Percentiles rank a stretch among this genome's conserved stretches.
Evolutionary conservation across 805 yeast genomes (phyloP).

Genomic region (Candida khao-thaluensis): DNA sequence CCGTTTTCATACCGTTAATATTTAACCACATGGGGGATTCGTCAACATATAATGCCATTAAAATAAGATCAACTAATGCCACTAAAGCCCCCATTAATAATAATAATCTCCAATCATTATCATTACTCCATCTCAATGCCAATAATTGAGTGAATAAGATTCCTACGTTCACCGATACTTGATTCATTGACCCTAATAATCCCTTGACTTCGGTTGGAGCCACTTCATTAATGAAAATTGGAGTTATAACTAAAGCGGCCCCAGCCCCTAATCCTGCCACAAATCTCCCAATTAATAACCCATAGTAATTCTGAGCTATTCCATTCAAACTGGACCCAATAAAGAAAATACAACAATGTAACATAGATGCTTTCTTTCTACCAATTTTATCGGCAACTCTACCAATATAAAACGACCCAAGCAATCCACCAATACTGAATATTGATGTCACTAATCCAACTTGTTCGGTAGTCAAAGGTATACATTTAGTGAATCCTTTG

Average conservation of each 20-base stretch:
- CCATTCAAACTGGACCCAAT: slow-evolving; percentile 67
- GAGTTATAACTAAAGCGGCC: slow-evolving; percentile 77
- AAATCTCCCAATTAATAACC: slow-evolving; percentile 66
- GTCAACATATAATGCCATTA: slow-evolving; percentile 41
- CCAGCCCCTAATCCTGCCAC: slow-evolving; percentile 88
- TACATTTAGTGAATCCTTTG: slow-evolving; percentile 49
- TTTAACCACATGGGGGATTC: slow-evolving; percentile 89
- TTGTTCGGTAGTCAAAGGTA: slow-evolving; percentile 53
- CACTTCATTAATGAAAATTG: slow-evolving; percentile 77
- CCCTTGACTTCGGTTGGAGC: slow-evolving; percentile 72
- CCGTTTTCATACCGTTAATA: slow-evolving; percentile 42
- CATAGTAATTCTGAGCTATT: slow-evolving; percentile 39
- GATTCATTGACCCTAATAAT: slow-evolving; percentile 84
- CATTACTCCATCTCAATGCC: slow-evolving; percentile 67
- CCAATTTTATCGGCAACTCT: slow-evolving; percentile 64
- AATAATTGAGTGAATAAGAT: slow-evolving; percentile 75
- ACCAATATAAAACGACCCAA: slow-evolving; percentile 73
- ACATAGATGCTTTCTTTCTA: slow-evolving; percentile 50
- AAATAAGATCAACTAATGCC: slow-evolving; percentile 48
- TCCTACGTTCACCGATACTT: slow-evolving; percentile 81
- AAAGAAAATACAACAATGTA: slow-evolving; percentile 51
- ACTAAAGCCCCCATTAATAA: slow-evolving; percentile 60
- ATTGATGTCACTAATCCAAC: slow-evolving; percentile 75
- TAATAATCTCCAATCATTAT: slow-evolving; percentile 69
- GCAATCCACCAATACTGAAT: slow-evolving; percentile 80